A percentile compares a stretch with the other conserved stretches of the same genome.
phyloP scores from a whole-genome alignment of 1,139 yeast species.

The Debaryomyces singareniensis region DNA sequence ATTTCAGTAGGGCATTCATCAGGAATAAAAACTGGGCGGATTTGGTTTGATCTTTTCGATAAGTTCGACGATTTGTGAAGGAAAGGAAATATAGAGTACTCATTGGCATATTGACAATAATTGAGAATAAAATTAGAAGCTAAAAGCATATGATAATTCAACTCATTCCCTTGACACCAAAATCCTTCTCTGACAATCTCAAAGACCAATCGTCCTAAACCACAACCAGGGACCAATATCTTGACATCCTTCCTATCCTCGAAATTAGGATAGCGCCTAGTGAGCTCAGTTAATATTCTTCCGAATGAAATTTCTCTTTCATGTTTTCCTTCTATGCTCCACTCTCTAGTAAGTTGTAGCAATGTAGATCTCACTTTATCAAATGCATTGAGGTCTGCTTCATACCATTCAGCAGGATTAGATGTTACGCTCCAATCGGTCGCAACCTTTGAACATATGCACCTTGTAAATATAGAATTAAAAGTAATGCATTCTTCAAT shows the following conservation, averaged over 20 bases:
- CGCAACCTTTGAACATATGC: slow-evolving; percentile 43
- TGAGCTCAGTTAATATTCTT: slow-evolving; percentile 40
- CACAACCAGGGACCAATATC: slow-evolving; percentile 77
- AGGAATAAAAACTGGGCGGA: slow-evolving; percentile 47
- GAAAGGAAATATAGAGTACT: slow-evolving; percentile 45
- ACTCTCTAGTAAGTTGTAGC: slow-evolving; percentile 66
- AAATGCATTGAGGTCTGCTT: slow-evolving; percentile 38
- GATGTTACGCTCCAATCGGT: slow-evolving; percentile 47
- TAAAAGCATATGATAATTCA: slow-evolving; percentile 74
- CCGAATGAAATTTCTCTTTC: slow-evolving; percentile 50
- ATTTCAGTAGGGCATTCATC: slow-evolving; percentile 40
- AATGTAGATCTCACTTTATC: slow-evolving; percentile 60
- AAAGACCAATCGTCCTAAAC: slow-evolving; percentile 71
- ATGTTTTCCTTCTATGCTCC: slow-evolving; percentile 56
- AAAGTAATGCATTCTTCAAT: slow-evolving; percentile 41
- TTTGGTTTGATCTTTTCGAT: slow-evolving; percentile 35
- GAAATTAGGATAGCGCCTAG: slow-evolving; percentile 34
- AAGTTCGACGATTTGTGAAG: slow-evolving; percentile 48
- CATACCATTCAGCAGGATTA: slow-evolving; percentile 40
- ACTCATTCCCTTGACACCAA: slow-evolving; percentile 79
- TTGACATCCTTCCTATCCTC: slow-evolving; percentile 31
- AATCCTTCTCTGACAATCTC: slow-evolving; percentile 67
- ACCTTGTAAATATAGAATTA: slow-evolving; percentile 43
- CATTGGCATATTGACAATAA: slow-evolving; percentile 33
- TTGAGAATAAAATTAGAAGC: slow-evolving; percentile 63